These are phyloP conservation scores for Colletotrichum coccodes DNA, from an alignment of 2,329 filamentous ascomycete genomes.

Conservation along the genomic window DNA sequence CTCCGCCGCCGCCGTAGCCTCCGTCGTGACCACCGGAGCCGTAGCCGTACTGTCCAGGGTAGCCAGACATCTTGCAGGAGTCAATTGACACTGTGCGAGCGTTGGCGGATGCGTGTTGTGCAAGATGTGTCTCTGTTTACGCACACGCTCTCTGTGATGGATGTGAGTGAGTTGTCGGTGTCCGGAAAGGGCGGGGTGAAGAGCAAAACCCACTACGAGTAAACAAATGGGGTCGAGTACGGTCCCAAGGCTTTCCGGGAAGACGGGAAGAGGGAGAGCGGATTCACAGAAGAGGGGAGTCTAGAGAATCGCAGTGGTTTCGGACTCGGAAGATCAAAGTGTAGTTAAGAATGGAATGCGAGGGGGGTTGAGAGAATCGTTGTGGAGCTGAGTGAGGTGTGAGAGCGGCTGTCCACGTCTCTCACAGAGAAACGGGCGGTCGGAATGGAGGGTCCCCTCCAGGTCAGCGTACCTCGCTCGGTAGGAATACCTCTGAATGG, in stretches of 20 bases:
- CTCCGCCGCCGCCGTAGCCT: slow-evolving; percentile 43
- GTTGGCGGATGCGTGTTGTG: neutral
- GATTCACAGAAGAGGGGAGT: neutral
- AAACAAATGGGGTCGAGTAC: slow-evolving; percentile 1
- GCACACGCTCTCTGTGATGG: neutral
- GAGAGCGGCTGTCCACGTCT: neutral
- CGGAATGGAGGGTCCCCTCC: neutral
- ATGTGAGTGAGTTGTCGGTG: slow-evolving; percentile 15
- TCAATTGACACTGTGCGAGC: neutral
- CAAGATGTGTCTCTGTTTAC: slow-evolving; percentile 4
- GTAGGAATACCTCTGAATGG: neutral
- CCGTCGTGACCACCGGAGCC: slow-evolving; percentile 45
- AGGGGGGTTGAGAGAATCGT: neutral
- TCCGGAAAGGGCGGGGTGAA: slow-evolving; percentile 18
- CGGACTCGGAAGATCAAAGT: slow-evolving; percentile 12
- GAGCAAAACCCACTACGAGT: slow-evolving; percentile 15
- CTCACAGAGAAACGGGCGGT: neutral
- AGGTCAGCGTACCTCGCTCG: neutral
- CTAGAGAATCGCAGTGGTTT: neutral
- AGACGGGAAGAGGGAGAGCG: neutral
- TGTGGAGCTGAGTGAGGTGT: slow-evolving; percentile 18
- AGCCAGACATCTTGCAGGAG: slow-evolving; percentile 41
- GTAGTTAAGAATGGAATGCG: slow-evolving; percentile 18
- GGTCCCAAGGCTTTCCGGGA: neutral
- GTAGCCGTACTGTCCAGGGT: slow-evolving; percentile 52